These are phyloP conservation scores for Symmetrospora coprosmae DNA, from an alignment of 768 basidiomycete species.

Conservation along the genomic window DNA sequence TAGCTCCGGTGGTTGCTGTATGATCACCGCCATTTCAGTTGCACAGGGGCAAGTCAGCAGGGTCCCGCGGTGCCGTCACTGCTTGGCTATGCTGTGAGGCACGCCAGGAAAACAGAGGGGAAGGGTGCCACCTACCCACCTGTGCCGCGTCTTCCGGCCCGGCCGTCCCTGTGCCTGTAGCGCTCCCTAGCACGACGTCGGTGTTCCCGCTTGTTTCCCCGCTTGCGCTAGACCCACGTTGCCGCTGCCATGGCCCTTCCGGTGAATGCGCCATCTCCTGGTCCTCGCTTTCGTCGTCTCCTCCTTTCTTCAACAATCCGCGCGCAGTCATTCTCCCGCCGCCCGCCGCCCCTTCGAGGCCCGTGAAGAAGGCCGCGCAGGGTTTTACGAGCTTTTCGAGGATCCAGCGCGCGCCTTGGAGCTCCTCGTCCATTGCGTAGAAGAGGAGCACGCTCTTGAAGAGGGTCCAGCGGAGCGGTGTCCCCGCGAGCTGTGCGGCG, in stretches of 20 bases:
- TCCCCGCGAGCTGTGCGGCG: slow-evolving; percentile 2
- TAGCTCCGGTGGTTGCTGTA: too few species aligned
- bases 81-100: too few species aligned
- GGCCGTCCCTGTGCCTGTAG: background rate
- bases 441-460: slow-evolving; percentile 10
- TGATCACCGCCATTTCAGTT: too few species aligned
- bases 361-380: slow-evolving; percentile 7
- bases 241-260: background rate
- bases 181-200: too few species aligned
- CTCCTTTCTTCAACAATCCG: background rate
- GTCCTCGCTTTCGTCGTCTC: background rate
- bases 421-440: slow-evolving; percentile 17
- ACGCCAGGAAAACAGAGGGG: too few species aligned
- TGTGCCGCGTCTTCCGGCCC: background rate
- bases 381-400: slow-evolving; percentile 8
- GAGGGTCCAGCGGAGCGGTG: slow-evolving; percentile 1
- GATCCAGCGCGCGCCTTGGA: slow-evolving; percentile 14
- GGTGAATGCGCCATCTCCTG: background rate
- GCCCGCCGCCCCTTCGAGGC: background rate
- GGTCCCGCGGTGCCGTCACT: too few species aligned
- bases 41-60: too few species aligned
- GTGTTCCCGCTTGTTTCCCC: background rate
- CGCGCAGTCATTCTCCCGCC: background rate
- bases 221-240: background rate
- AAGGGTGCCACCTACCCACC: slow-evolving; percentile 3